A percentile compares a stretch with the other conserved stretches of the same genome.
Conservation (phyloP, 2,329 filamentous ascomycete species). For the Dothistroma pini region DNA sequence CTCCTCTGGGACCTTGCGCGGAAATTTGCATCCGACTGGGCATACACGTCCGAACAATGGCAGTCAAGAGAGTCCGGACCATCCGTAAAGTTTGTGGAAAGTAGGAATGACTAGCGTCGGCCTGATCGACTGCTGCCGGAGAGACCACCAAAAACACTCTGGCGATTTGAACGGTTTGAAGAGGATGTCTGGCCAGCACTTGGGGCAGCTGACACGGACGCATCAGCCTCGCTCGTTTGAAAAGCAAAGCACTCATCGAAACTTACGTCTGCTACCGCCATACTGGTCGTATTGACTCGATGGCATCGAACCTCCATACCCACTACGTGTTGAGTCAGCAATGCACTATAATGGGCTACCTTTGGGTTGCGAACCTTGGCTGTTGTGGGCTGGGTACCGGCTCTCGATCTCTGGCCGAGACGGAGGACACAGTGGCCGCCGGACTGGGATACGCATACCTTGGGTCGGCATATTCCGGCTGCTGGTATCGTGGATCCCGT, state of each 20-base stretch:
- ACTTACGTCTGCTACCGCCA: conserved; percentile 34
- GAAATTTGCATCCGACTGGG: neutral
- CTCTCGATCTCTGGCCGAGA: conserved; percentile 29
- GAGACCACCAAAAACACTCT: conserved; percentile 17
- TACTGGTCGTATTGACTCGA: conserved; percentile 31
- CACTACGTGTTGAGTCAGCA: conserved; percentile 30
- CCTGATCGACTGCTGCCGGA: conserved; percentile 5
- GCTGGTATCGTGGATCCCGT: conserved; percentile 29
- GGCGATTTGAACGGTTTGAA: conserved; percentile 15
- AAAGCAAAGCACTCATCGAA: conserved; percentile 16
- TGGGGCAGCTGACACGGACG: conserved; percentile 25
- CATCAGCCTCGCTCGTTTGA: conserved; percentile 23
- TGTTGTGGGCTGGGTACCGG: conserved; percentile 27
- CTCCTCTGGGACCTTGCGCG: neutral
- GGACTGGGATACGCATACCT: conserved; percentile 37
- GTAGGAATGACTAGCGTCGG: conserved; percentile 2
- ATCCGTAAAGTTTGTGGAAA: neutral
- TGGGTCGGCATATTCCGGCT: conserved; percentile 31
- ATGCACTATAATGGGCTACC: conserved; percentile 6
- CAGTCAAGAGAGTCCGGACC: neutral
- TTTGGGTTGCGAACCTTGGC: conserved; percentile 31
- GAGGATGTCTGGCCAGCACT: conserved; percentile 13
- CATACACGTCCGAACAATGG: neutral
- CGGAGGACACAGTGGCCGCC: conserved; percentile 32
- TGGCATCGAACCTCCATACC: conserved; percentile 25